Conservation (phyloP, 345 rosid species). For the Aurinia saxatilis region DNA sequence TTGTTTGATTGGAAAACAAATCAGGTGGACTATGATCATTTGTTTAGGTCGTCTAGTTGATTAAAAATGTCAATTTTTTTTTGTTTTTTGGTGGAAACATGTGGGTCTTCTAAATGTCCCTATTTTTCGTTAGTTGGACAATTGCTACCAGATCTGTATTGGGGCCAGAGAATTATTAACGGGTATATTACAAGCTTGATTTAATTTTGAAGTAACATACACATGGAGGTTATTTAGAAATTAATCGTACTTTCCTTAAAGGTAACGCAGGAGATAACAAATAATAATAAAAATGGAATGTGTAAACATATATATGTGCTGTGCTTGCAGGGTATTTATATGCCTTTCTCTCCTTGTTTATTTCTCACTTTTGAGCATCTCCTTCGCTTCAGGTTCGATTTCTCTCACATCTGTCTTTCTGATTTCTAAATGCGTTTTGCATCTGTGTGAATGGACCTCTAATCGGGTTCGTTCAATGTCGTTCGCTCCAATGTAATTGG, state of each 20-base stretch:
- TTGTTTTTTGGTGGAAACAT: too few species aligned
- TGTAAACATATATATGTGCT: neutral
- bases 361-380: constrained; percentile 3
- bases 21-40: too few species aligned
- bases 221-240: neutral
- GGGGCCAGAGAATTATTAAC: neutral
- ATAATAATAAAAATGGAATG: constrained; percentile 17
- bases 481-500: constrained; percentile 12
- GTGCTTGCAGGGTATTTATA: constrained; percentile 5
- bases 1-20: too few species aligned
- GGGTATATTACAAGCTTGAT: neutral
- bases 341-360: neutral
- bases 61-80: too few species aligned
- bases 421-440: neutral
- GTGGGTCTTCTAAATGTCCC: too few species aligned
- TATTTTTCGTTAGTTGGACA: too few species aligned
- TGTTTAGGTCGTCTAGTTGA: too few species aligned
- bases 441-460: neutral
- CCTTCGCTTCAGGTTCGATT: constrained; percentile 17
- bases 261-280: constrained; percentile 6
- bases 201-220: neutral
- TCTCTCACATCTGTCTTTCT: neutral
- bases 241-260: neutral
- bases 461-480: neutral
- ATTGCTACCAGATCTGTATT: too few species aligned